phyloP scores from a whole-genome alignment of 2,329 filamentous ascomycete genomes.

The Apiospora saccharicola region DNA sequence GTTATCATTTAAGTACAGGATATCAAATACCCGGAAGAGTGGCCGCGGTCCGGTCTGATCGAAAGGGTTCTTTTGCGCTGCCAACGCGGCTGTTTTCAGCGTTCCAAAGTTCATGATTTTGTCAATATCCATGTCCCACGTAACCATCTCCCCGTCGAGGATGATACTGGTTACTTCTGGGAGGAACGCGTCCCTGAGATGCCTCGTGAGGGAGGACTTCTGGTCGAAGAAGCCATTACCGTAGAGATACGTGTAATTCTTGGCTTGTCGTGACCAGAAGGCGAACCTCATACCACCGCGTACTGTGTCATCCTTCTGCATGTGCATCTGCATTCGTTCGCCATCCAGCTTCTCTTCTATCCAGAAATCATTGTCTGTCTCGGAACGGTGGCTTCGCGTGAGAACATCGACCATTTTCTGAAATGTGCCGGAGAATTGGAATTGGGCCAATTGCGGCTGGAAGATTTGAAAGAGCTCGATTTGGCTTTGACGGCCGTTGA shows the following conservation, averaged over 20 bases:
- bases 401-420: slow-evolving; percentile 78
- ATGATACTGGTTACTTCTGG: slow-evolving; percentile 84
- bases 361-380: slow-evolving; percentile 84
- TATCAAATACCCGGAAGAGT: slow-evolving; percentile 87
- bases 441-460: slow-evolving; percentile 93
- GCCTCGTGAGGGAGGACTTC: slow-evolving; percentile 79
- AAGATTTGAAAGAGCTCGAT: slow-evolving; percentile 93
- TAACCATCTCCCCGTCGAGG: slow-evolving; percentile 97
- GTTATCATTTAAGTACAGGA: slow-evolving; percentile 84
- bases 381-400: slow-evolving; percentile 58
- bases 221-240: slow-evolving; percentile 78
- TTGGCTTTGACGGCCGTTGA: slow-evolving; percentile 78
- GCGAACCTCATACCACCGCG: slow-evolving; percentile 77
- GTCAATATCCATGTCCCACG: slow-evolving; percentile 89
- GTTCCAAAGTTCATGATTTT: slow-evolving; percentile 90
- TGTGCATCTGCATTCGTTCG: slow-evolving; percentile 96
- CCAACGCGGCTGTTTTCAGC: slow-evolving; percentile 87
- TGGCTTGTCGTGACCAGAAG: slow-evolving; percentile 96
- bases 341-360: slow-evolving; percentile 98
- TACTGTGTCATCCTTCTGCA: slow-evolving; percentile 73
- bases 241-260: slow-evolving; percentile 95
- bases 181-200: slow-evolving; percentile 80
- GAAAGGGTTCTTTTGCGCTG: slow-evolving; percentile 78
- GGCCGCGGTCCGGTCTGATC: slow-evolving; percentile 72
- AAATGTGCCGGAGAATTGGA: slow-evolving; percentile 81